A percentile compares a stretch with the other conserved stretches of the same genome.
Evolutionary conservation across 2,329 filamentous ascomycete genomes (phyloP).

Genomic region (Penicillium sp.): DNA sequence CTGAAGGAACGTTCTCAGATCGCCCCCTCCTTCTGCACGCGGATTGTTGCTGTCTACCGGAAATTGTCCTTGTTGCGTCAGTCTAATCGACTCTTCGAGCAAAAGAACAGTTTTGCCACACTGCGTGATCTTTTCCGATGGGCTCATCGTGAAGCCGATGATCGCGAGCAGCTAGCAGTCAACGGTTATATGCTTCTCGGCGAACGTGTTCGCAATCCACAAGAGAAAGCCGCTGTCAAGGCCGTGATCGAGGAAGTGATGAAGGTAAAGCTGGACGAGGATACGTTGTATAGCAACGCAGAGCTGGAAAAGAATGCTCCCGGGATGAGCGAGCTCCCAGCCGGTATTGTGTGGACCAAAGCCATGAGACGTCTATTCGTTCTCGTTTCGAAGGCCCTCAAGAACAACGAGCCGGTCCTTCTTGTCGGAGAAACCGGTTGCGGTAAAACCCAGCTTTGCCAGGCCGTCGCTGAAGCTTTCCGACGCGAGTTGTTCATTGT

Average conservation of each 20-base stretch:
- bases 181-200: constrained; percentile 97
- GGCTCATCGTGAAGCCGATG: constrained; percentile 81
- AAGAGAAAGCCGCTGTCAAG: constrained; percentile 82
- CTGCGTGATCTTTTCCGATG: constrained; percentile 93
- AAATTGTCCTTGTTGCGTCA: constrained; percentile 87
- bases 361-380: constrained; percentile 91
- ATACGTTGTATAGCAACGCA: constrained; percentile 66
- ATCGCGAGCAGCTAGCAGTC: constrained; percentile 79
- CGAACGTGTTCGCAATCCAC: constrained; percentile 86
- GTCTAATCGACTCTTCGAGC: constrained; percentile 87
- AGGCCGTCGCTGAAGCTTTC: constrained; percentile 80
- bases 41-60: constrained; percentile 91
- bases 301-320: constrained; percentile 56
- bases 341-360: constrained; percentile 80
- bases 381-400: constrained; percentile 79
- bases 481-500: constrained; percentile 77
- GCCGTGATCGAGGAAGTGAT: constrained; percentile 85
- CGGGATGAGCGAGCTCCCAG: constrained; percentile 35
- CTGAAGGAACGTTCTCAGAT: constrained; percentile 84
- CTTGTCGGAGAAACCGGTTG: constrained; percentile 96
- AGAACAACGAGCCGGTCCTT: constrained; percentile 88
- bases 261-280: constrained; percentile 76
- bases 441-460: constrained; percentile 95
- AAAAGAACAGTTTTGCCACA: constrained; percentile 96
- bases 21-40: constrained; percentile 83